Conservation (phyloP, 1,284 basidiomycete genomes). For the Porphyrellus sp. region DNA sequence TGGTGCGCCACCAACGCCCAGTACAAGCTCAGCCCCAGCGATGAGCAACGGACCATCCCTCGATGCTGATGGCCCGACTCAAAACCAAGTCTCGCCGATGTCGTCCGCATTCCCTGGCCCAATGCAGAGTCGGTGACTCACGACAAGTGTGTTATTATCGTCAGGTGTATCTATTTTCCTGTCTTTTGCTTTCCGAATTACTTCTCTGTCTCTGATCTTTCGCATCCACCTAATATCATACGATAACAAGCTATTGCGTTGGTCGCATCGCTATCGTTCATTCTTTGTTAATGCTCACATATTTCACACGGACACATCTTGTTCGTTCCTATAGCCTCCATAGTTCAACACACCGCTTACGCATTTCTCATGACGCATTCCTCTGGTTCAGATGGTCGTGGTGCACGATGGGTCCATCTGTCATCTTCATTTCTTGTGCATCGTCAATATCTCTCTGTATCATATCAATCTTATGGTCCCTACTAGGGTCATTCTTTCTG, state of each 20-base stretch:
- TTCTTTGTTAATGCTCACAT: conserved; percentile 31
- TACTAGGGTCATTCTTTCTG: neutral
- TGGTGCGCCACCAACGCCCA: conserved; percentile 57
- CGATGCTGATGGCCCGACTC: conserved; percentile 41
- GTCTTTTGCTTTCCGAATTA: conserved; percentile 18
- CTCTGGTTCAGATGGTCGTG: conserved; percentile 15
- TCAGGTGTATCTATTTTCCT: conserved; percentile 27
- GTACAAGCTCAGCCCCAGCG: conserved; percentile 39
- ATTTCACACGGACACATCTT: conserved; percentile 15
- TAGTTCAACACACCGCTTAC: conserved; percentile 17
- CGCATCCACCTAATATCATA: conserved; percentile 22
- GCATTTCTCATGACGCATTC: conserved; percentile 15
- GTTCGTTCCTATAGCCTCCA: conserved; percentile 7
- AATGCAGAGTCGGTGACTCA: conserved; percentile 21
- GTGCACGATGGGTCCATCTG: conserved; percentile 12
- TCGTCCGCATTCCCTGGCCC: conserved; percentile 66
- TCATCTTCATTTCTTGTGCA: conserved; percentile 19
- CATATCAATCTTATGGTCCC: conserved; percentile 19
- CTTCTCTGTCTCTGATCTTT: conserved; percentile 22
- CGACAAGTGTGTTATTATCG: conserved; percentile 18
- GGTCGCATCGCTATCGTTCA: conserved; percentile 26
- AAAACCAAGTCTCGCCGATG: conserved; percentile 66
- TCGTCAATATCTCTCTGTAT: conserved; percentile 27
- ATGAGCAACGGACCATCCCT: conserved; percentile 32
- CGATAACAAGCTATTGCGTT: conserved; percentile 15